phyloP scores from a whole-genome alignment of 2,329 filamentous ascomycete species.

The Paecilomyces sp. region DNA sequence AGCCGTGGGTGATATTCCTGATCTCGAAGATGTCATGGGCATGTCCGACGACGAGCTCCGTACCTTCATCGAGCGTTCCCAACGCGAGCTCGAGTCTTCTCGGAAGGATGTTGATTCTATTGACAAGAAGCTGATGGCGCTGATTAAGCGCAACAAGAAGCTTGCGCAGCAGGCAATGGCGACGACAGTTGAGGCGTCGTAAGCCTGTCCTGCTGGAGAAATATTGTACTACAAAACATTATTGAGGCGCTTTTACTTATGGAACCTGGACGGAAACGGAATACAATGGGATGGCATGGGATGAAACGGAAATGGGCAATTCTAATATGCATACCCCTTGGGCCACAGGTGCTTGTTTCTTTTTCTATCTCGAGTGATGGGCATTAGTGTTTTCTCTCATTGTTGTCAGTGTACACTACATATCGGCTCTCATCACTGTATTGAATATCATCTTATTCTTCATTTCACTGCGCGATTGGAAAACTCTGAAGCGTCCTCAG shows the following conservation, averaged over 20 bases:
- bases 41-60: slow-evolving; percentile 36
- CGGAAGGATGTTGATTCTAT: slow-evolving; percentile 56
- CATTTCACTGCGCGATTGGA: background rate
- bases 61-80: slow-evolving; percentile 31
- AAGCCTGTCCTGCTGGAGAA: background rate
- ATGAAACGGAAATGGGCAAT: background rate
- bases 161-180: slow-evolving; percentile 33
- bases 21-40: slow-evolving; percentile 33
- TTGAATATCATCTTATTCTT: background rate
- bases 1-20: slow-evolving; percentile 22
- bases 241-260: background rate
- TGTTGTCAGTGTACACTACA: background rate
- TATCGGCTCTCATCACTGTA: background rate
- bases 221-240: background rate
- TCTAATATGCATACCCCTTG: background rate
- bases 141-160: slow-evolving; percentile 38
- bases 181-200: slow-evolving; percentile 15
- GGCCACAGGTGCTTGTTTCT: background rate
- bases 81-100: slow-evolving; percentile 64
- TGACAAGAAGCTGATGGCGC: slow-evolving; percentile 35
- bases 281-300: background rate
- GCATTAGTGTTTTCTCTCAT: background rate
- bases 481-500: no score
- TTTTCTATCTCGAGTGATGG: background rate
- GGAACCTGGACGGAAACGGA: background rate